Conservation (phyloP, 139 green algal species). For the Ulvella scutata region DNA sequence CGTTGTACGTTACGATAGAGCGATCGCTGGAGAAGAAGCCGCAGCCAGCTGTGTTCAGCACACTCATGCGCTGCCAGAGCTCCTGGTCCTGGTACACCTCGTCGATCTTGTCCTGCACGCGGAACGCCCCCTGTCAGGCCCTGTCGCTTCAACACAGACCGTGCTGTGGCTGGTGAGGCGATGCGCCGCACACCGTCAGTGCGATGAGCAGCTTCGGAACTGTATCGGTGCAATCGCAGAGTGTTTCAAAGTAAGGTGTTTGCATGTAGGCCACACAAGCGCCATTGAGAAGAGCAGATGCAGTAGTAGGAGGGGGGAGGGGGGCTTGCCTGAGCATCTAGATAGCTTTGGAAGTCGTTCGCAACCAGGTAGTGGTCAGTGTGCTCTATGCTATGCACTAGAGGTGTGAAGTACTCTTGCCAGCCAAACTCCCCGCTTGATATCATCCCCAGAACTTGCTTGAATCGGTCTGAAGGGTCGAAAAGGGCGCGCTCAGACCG, state of each 20-base stretch:
- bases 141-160: no score
- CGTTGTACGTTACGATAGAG: constrained; percentile 72
- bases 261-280: no score
- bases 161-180: no score
- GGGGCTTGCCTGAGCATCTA: constrained; percentile 54
- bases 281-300: no score
- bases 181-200: no score
- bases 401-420: constrained; percentile 84
- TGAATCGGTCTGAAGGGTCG: constrained; percentile 52
- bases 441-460: constrained; percentile 61
- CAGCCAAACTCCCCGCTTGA: constrained; percentile 74
- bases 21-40: constrained; percentile 77
- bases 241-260: no score
- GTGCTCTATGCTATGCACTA: constrained; percentile 73
- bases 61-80: constrained; percentile 41
- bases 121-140: background rate
- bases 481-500: constrained; percentile 38
- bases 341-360: constrained; percentile 90
- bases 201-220: no score
- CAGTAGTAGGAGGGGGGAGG: background rate
- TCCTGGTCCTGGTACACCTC: constrained; percentile 39
- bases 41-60: constrained; percentile 47
- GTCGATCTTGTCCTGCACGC: constrained; percentile 47
- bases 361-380: constrained; percentile 92
- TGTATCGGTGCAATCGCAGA: no score